Evolutionary conservation across 2,329 filamentous ascomycete genomes (phyloP).

Genomic region (Colletotrichum australisinense): DNA sequence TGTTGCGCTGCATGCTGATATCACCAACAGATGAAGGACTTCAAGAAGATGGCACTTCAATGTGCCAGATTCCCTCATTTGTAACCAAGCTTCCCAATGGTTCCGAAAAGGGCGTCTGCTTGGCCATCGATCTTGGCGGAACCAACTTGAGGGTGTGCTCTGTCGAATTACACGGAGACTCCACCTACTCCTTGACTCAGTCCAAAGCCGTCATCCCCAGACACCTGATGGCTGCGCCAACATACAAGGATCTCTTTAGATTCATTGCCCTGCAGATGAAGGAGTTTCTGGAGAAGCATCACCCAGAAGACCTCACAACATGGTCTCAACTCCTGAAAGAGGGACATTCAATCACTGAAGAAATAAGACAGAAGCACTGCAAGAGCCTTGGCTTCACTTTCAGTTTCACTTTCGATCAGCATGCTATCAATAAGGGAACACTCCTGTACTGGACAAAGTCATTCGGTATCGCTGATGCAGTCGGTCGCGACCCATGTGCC

Average conservation of each 20-base stretch:
- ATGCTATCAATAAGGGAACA: conserved; percentile 77
- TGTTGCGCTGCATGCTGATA: background rate
- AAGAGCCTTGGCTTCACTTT: conserved; percentile 46
- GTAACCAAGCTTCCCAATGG: conserved; percentile 82
- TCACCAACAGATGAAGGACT: conserved; percentile 58
- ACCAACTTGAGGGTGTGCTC: conserved; percentile 49
- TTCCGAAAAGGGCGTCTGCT: conserved; percentile 71
- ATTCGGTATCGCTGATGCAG: conserved; percentile 80
- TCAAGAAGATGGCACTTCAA: conserved; percentile 26
- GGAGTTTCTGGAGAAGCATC: conserved; percentile 72
- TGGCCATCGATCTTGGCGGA: conserved; percentile 48
- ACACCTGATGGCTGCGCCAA: conserved; percentile 38
- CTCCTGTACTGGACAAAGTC: conserved; percentile 86
- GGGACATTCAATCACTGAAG: background rate
- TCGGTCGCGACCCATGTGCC: conserved; percentile 80
- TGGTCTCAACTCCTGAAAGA: conserved; percentile 11
- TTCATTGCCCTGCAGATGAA: conserved; percentile 82
- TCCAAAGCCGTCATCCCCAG: conserved; percentile 51
- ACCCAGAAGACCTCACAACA: conserved; percentile 42
- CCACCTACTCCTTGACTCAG: conserved; percentile 78
- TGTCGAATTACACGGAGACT: conserved; percentile 60
- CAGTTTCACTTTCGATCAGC: conserved; percentile 79
- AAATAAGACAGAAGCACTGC: conserved; percentile 10
- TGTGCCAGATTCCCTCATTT: conserved; percentile 79
- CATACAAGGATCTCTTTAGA: conserved; percentile 72